Evolutionary conservation across 164 flowering plant genomes (phyloP).

Genomic region (Hamamelis virginiana): DNA sequence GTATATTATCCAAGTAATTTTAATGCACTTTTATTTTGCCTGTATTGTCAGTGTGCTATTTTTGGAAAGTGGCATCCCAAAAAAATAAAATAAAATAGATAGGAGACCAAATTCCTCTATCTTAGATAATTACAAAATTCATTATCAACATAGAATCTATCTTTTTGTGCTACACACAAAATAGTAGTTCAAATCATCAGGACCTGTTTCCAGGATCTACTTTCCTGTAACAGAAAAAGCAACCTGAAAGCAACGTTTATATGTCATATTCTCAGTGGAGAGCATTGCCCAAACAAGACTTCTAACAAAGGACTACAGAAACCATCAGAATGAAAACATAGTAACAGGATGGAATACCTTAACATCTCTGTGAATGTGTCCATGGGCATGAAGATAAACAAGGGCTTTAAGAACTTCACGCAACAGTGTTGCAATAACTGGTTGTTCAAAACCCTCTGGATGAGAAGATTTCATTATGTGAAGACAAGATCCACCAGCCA

Average conservation of each 20-base stretch:
- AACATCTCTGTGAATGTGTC: slow-evolving; percentile 95
- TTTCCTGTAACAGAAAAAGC: background rate
- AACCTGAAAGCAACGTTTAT: background rate
- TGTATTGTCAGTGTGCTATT: too few relatives aligned
- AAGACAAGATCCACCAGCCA: slow-evolving; percentile 96
- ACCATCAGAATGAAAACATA: background rate
- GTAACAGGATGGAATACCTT: slow-evolving; percentile 49
- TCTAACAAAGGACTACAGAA: background rate
- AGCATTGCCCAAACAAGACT: background rate
- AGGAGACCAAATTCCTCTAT: background rate
- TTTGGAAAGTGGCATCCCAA: too few relatives aligned
- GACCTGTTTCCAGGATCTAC: background rate
- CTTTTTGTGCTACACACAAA: background rate
- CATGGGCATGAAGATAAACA: slow-evolving; percentile 88
- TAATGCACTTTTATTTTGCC: too few relatives aligned
- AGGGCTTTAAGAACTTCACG: slow-evolving; percentile 86
- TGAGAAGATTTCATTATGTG: slow-evolving; percentile 80
- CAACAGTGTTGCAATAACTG: slow-evolving; percentile 80
- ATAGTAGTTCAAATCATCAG: background rate
- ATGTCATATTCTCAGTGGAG: background rate
- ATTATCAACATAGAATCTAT: background rate
- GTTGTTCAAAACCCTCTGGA: slow-evolving; percentile 94
- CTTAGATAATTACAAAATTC: background rate
- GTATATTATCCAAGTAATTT: too few relatives aligned
- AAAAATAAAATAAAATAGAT: background rate